Conservation (phyloP, 805 yeast species). For the Tanozyma kutaoensis region DNA sequence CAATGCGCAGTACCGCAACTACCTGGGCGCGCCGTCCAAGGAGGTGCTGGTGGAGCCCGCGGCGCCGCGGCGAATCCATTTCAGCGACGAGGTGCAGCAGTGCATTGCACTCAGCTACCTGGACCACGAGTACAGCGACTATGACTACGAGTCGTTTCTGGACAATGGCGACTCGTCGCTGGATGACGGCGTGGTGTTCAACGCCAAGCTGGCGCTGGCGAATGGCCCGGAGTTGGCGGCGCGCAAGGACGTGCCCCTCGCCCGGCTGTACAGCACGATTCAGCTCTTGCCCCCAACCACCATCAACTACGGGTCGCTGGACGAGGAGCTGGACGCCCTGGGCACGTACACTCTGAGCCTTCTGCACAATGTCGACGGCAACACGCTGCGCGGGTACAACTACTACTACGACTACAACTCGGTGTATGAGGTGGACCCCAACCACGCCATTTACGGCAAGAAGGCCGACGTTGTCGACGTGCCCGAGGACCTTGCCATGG, state of each 20-base stretch:
- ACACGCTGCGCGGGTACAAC: slow-evolving; percentile 53
- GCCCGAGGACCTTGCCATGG: slow-evolving; percentile 30
- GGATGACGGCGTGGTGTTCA: too few species aligned
- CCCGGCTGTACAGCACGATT: slow-evolving; percentile 39
- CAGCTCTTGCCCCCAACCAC: slow-evolving; percentile 79
- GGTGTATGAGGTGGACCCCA: slow-evolving; percentile 47
- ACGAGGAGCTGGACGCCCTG: slow-evolving; percentile 50
- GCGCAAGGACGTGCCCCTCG: background rate
- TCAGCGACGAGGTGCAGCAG: slow-evolving; percentile 89
- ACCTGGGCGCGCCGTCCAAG: background rate
- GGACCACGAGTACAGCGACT: slow-evolving; percentile 8
- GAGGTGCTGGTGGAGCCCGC: background rate
- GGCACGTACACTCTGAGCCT: slow-evolving; percentile 34
- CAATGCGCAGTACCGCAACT: slow-evolving; percentile 19
- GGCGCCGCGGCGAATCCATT: slow-evolving; percentile 65
- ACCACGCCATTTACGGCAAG: slow-evolving; percentile 24
- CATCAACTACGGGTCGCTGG: slow-evolving; percentile 59
- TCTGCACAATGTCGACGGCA: slow-evolving; percentile 61
- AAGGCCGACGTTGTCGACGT: slow-evolving; percentile 30
- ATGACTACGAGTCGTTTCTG: too few species aligned
- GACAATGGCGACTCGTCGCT: too few species aligned
- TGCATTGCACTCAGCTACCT: slow-evolving; percentile 57
- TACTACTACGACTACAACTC: slow-evolving; percentile 72
- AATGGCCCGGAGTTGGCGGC: too few species aligned
- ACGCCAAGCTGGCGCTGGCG: too few species aligned